A percentile compares a stretch with the other conserved stretches of the same genome.
These are phyloP conservation scores for Cyberlindnera lachancei DNA, from an alignment of 805 yeast genomes.

Conservation along the genomic window DNA sequence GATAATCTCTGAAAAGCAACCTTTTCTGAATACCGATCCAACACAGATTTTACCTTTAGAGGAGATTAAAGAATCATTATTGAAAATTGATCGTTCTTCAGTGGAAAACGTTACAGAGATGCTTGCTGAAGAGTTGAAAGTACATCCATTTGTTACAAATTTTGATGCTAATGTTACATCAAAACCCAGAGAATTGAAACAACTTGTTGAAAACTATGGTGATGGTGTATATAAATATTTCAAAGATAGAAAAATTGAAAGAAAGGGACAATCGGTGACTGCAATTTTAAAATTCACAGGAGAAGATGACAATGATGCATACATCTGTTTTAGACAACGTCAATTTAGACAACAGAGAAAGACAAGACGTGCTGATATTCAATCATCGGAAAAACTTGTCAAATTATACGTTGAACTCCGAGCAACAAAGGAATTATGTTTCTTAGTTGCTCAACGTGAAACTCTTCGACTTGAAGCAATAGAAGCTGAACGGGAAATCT, in stretches of 20 bases:
- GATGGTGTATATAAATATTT: conserved; percentile 69
- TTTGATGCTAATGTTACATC: conserved; percentile 37
- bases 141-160: conserved; percentile 50
- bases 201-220: conserved; percentile 55
- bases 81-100: conserved; percentile 37
- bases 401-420: conserved; percentile 68
- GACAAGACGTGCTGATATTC: conserved; percentile 89
- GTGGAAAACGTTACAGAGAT: conserved; percentile 51
- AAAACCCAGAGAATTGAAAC: conserved; percentile 37
- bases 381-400: conserved; percentile 78
- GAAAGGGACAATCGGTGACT: conserved; percentile 62
- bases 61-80: conserved; percentile 52
- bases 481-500: conserved; percentile 57
- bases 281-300: conserved; percentile 75
- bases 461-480: conserved; percentile 51
- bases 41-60: conserved; percentile 60
- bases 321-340: conserved; percentile 90
- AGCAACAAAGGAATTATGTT: conserved; percentile 62
- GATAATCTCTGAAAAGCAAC: conserved; percentile 74
- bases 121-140: conserved; percentile 48
- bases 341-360: conserved; percentile 94
- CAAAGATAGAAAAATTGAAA: conserved; percentile 62
- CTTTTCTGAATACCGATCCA: conserved; percentile 82
- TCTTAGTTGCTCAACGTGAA: conserved; percentile 71
- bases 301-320: conserved; percentile 91